Conservation (phyloP, 371 early-diverging fungal genomes). For the Mucor racemosus region DNA sequence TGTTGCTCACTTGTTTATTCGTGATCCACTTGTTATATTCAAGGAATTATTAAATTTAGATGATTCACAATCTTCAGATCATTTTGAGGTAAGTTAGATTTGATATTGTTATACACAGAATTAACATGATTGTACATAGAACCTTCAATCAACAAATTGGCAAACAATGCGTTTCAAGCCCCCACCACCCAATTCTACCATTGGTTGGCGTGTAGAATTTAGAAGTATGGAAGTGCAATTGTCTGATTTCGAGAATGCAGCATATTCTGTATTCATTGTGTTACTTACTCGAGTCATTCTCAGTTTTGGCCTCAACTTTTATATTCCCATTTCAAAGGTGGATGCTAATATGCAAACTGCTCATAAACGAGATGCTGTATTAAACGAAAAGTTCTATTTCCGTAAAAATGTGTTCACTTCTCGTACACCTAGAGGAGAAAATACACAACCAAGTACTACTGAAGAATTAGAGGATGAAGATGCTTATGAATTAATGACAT, state of each 20-base stretch:
- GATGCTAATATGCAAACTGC: constrained; percentile 96
- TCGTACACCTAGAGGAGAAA: constrained; percentile 9
- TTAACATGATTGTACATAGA: constrained; percentile 46
- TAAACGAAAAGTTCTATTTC: constrained; percentile 88
- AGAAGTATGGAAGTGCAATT: constrained; percentile 98
- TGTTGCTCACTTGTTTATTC: constrained; percentile 96
- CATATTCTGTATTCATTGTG: constrained; percentile 93
- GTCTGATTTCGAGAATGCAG: constrained; percentile 98
- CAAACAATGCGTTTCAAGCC: constrained; percentile 99
- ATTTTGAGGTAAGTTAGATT: constrained; percentile 81
- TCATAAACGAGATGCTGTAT: constrained; percentile 85
- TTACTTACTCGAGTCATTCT: constrained; percentile 91
- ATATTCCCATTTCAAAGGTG: constrained; percentile 94
- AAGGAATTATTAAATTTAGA: constrained; percentile 89
- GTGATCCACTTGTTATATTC: constrained; percentile 98
- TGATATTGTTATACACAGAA: no score
- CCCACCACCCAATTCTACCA: constrained; percentile 84
- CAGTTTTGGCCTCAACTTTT: constrained; percentile 91
- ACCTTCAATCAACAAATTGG: constrained; percentile 99
- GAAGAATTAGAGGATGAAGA: constrained; percentile 50
- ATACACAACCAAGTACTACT: constrained; percentile 5
- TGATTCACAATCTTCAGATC: constrained; percentile 83
- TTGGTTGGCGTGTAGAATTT: constrained; percentile 99
- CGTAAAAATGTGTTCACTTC: constrained; percentile 76
- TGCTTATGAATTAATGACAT: constrained; percentile 78